A percentile compares a stretch with the other conserved stretches of the same genome.
phyloP scores from a whole-genome alignment of 352 stramenopile genomes.

The Blastocystis sp. region DNA sequence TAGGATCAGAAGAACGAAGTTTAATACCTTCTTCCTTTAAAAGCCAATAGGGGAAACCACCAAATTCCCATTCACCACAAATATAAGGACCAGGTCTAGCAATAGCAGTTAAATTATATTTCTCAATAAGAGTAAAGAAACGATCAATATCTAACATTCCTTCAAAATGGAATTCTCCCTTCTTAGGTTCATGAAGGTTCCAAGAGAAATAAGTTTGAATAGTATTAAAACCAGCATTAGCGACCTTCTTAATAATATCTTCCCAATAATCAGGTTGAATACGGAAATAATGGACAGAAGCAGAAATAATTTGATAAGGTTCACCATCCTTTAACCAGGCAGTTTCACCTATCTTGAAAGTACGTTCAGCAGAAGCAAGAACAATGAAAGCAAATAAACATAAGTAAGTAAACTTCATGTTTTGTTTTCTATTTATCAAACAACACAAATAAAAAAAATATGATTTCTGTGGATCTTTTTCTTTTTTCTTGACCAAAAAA shows the following conservation, averaged over 20 bases:
- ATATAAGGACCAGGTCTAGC: constrained; percentile 51
- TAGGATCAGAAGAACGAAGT: constrained; percentile 45
- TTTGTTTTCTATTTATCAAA: too few relatives aligned
- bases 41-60: constrained; percentile 50
- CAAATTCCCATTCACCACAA: constrained; percentile 52
- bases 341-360: too few relatives aligned
- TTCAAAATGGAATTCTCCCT: constrained; percentile 33
- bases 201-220: constrained; percentile 50
- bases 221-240: constrained; percentile 46
- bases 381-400: too few relatives aligned
- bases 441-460: too few relatives aligned
- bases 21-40: constrained; percentile 43
- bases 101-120: constrained; percentile 46
- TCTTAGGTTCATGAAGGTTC: constrained; percentile 46
- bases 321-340: too few relatives aligned
- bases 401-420: too few relatives aligned
- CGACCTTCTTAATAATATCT: constrained; percentile 37
- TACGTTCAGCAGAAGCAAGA: too few relatives aligned
- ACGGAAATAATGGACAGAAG: constrained; percentile 37
- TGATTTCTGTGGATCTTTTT: too few relatives aligned
- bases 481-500: too few relatives aligned
- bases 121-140: constrained; percentile 17
- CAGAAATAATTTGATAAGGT: constrained; percentile 24
- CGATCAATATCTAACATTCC: constrained; percentile 40
- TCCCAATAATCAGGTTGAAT: constrained; percentile 35